A percentile compares a stretch with the other conserved stretches of the same genome.
These are phyloP conservation scores for Emericellopsis atlantica DNA, from an alignment of 2,329 filamentous ascomycete species.

Conservation along the genomic window DNA sequence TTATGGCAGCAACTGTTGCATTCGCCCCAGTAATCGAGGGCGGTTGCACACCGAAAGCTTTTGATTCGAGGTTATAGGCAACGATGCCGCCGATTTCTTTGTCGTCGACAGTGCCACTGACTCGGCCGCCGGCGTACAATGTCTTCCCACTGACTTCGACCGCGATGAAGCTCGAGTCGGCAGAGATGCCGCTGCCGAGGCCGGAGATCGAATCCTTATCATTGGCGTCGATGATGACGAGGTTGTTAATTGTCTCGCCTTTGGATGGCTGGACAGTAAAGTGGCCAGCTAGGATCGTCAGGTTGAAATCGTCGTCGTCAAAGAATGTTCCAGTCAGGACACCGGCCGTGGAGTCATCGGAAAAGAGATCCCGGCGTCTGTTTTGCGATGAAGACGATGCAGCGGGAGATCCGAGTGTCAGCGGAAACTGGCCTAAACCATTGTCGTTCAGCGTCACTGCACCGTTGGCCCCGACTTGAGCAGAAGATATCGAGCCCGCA, in stretches of 20 bases:
- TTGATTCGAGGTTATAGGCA: conserved; percentile 60
- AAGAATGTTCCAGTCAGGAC: conserved; percentile 75
- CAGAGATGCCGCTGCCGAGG: conserved; percentile 50
- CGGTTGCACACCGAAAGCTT: conserved; percentile 57
- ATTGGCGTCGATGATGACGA: conserved; percentile 72
- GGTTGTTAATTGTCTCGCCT: conserved; percentile 62
- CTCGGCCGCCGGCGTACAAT: conserved; percentile 70
- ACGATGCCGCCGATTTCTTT: conserved; percentile 60
- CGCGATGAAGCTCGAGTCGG: conserved; percentile 63
- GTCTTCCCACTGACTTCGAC: conserved; percentile 54
- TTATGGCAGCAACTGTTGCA: conserved; percentile 65
- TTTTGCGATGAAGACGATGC: conserved; percentile 20
- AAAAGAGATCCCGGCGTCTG: conserved; percentile 32
- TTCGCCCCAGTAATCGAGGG: conserved; percentile 59
- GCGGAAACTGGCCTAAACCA: conserved; percentile 40
- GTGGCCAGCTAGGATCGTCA: conserved; percentile 80
- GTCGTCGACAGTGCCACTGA: conserved; percentile 58
- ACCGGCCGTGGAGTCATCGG: conserved; percentile 39
- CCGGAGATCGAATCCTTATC: conserved; percentile 55
- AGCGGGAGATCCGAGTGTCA: conserved; percentile 32
- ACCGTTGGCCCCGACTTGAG: conserved; percentile 59
- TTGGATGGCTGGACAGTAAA: conserved; percentile 62
- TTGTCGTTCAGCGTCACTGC: conserved; percentile 51
- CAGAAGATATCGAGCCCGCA: conserved; percentile 71
- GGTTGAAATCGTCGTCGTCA: conserved; percentile 53